Base-by-base conservation (phyloP, 192 early-diverging fungal species). In the Globomyces pollinis-pini region DNA sequence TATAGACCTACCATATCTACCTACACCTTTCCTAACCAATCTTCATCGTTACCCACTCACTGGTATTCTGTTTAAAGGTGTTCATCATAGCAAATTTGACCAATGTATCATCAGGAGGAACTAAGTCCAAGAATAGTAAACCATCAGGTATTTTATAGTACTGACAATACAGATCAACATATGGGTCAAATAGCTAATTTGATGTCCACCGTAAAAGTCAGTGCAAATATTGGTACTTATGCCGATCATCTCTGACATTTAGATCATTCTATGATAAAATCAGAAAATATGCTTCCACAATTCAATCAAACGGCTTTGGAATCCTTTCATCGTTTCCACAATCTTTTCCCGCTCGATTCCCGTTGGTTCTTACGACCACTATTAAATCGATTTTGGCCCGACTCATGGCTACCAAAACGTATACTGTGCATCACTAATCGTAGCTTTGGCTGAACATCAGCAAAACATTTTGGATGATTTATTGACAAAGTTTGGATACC, bases 51-150 rank as follows among this genome's bases (percentile, higher is more conserved):
- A 83, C 84, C 51, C 39, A 78, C 12, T 38, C 84, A 13, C 54
- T 84, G n/a, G 80, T 80, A 23, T 64, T 82, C n/a, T 55, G 68
- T 38, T 66, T 70, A 49, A 78, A 83, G 24, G 50, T 85, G 23
- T 71, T 77, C 15, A 36, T 71, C 15, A 52, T 65, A 15, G 60
- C 55, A 44, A 31, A 65, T 12, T 70, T 64, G n/a, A 59, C 62
- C 26, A 61, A 66, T 3, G 63, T 67, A n/a, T 59, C 70, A 6
- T 73, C 84, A 16, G 82, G 82, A 12, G 84, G 84, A 44, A 84
- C 83, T 43, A 12, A 12, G 11, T 9, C 45, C 9, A 24, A 6
- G 9, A 12, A 18, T 73, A 80, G 1, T 66, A 70, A 44, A 73
- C 71, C 2, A 67, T 77, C 18, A 78, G 84, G 29, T 64, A 50